A percentile compares a stretch with the other conserved stretches of the same genome.
phyloP scores from a whole-genome alignment of 129 eudicot species.

The Ambrosia trifida region DNA sequence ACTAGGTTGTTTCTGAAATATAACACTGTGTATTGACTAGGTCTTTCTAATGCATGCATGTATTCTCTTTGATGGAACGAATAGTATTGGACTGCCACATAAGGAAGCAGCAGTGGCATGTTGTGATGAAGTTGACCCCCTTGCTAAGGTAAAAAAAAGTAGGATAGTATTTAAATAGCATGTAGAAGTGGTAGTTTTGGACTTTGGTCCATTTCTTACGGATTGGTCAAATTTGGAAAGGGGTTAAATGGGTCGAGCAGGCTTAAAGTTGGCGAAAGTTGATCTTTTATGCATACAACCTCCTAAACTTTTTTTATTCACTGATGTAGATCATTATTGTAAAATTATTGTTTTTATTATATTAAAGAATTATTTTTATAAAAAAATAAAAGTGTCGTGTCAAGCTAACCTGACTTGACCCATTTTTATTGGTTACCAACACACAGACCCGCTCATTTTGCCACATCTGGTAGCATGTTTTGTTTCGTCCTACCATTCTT shows the following conservation, averaged over 20 bases:
- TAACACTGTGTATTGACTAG: conserved; percentile 35
- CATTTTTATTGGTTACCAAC: neutral
- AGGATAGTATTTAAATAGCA: neutral
- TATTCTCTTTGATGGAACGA: conserved; percentile 32
- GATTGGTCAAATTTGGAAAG: neutral
- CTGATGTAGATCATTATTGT: neutral
- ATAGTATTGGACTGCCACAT: conserved; percentile 80
- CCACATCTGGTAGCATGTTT: neutral
- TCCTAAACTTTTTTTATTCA: neutral
- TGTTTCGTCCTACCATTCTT: neutral
- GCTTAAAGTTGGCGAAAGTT: neutral
- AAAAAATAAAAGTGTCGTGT: neutral
- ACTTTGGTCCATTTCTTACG: neutral
- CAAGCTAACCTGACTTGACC: neutral
- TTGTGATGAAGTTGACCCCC: conserved; percentile 87
- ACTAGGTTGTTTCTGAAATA: conserved; percentile 31
- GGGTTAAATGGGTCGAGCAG: neutral
- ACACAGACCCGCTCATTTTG: neutral
- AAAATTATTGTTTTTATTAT: neutral
- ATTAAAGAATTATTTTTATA: neutral
- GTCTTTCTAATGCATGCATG: conserved; percentile 35
- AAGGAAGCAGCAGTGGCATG: conserved; percentile 76
- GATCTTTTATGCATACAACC: neutral
- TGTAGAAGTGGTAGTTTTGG: neutral
- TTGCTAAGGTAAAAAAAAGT: conserved; percentile 54